A percentile compares a stretch with the other conserved stretches of the same genome.
Conservation (phyloP, 805 yeast genomes). For the Candida parachauliodes region DNA sequence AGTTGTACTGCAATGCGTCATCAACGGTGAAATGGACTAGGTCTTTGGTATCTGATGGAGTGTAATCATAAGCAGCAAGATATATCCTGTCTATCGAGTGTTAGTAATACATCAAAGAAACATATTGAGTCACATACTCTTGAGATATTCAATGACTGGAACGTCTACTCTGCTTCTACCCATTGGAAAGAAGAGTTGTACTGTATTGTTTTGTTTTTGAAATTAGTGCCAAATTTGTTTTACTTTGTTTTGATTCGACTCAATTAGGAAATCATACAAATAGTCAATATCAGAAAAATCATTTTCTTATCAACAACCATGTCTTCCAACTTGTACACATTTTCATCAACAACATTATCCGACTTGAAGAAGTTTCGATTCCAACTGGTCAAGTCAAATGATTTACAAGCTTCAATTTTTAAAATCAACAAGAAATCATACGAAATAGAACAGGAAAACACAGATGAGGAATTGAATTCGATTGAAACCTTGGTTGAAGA, state of each 20-base stretch:
- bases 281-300: background rate
- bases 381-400: constrained; percentile 60
- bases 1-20: constrained; percentile 84
- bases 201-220: background rate
- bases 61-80: constrained; percentile 80
- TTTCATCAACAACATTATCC: constrained; percentile 58
- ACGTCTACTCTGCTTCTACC: constrained; percentile 13
- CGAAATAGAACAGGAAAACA: constrained; percentile 47
- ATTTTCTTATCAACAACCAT: too few species aligned
- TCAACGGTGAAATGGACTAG: constrained; percentile 88
- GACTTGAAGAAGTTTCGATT: constrained; percentile 70
- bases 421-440: constrained; percentile 54
- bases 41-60: constrained; percentile 73
- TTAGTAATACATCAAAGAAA: constrained; percentile 19
- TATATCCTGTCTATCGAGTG: constrained; percentile 58
- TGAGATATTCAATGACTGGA: constrained; percentile 42
- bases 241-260: constrained; percentile 6
- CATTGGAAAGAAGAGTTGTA: constrained; percentile 5
- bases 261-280: constrained; percentile 7
- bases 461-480: constrained; percentile 40
- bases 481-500: constrained; percentile 68
- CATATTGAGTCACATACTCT: constrained; percentile 29
- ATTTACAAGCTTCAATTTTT: constrained; percentile 61
- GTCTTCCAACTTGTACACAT: constrained; percentile 49
- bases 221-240: background rate